Evolutionary conservation across 2,329 filamentous ascomycete species (phyloP), one percentile per base, ranked within the genome.

Genomic region (Talaromyces sp.): DNA sequence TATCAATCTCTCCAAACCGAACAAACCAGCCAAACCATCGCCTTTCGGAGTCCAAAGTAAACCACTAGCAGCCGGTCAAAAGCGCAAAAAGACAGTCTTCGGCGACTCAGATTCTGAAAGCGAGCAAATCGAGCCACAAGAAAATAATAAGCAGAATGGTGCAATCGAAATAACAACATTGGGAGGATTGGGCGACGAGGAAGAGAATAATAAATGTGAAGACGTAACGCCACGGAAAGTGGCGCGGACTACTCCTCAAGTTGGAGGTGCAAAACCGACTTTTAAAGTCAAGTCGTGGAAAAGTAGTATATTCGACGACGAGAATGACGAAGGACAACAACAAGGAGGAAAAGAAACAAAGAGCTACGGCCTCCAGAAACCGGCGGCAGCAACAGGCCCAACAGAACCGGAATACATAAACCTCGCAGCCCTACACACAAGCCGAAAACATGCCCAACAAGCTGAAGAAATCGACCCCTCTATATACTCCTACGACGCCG

Each of bases 401-500:
- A 16, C 56, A 19, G 56, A 59, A n/a, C 56, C 56, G 3, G 56
- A 59, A 59, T 82, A 78, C 68, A 79, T 73, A 41, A 82, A 83
- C 63, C 74, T 83, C n/a, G 78, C 81, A 13, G 76, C 79, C 14
- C 68, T 81, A 10, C 79, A 81, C 57, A 82, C 73, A 68, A 81
- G 78, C 64, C 78, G 74, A 58, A 77, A 82, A 68, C 80, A 83
- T 62, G 76, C 79, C 6, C 69, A 79, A 62, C 72, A 77, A 65
- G 81, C 81, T 3, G 73, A 80, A 59, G 72, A 78, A 19, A 69
- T 83, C 10, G 81, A 83, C 62, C 74, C 81, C 1, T 77, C 77
- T 9, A 81, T 83, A 54, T 83, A 83, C 71, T 81, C 81, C 67
- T 83, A 83, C 70, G 81, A 83, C 67, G 76, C 75, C 27, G 76